Evolutionary conservation across 164 flowering plant species (phyloP).

Genomic region (Nymphaea colorata): DNA sequence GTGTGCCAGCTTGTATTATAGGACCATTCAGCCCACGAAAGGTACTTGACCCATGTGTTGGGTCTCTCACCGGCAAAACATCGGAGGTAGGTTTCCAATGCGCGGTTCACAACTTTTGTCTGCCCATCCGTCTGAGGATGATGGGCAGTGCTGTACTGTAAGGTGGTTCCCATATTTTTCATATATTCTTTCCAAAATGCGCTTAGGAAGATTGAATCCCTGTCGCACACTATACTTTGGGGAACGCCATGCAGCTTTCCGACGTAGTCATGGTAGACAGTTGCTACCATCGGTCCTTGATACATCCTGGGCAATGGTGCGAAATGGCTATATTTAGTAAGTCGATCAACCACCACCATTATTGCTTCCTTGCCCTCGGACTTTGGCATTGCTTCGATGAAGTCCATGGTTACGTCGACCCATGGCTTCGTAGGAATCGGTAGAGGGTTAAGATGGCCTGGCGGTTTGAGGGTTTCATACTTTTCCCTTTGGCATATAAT

Average conservation of each 20-base stretch:
- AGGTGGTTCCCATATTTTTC: neutral
- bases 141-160: neutral
- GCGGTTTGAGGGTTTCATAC: neutral
- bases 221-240: neutral
- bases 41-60: too few relatives aligned
- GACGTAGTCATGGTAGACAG: neutral
- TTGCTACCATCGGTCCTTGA: neutral
- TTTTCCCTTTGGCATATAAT: neutral
- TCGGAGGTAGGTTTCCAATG: neutral
- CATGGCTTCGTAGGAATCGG: neutral
- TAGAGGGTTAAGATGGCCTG: neutral
- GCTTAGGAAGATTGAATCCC: neutral
- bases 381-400: neutral
- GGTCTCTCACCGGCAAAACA: too few relatives aligned
- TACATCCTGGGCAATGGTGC: neutral
- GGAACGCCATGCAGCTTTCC: neutral
- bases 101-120: neutral
- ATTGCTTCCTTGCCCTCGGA: neutral
- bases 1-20: too few relatives aligned
- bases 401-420: neutral
- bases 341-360: neutral
- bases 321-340: neutral
- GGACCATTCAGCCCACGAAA: too few relatives aligned
- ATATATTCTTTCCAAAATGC: slow-evolving; percentile 1
- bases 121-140: slow-evolving; percentile 4